Evolutionary conservation across 108 stramenopile genomes (phyloP), one percentile per base, ranked within the genome.

Genomic region (Fragilariopsis cylindrus): DNA sequence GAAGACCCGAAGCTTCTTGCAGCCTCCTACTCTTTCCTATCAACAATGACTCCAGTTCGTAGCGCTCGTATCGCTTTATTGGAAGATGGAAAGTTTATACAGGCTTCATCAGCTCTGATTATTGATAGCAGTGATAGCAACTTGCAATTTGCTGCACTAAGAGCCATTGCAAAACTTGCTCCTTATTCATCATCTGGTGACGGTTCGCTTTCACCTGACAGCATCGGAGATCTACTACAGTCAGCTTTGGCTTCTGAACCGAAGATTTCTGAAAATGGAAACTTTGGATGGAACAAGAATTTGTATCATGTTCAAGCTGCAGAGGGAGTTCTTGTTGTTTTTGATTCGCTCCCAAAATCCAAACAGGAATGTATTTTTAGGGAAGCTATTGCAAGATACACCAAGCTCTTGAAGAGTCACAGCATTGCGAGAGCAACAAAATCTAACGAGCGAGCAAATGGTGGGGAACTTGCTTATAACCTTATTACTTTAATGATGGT

Each of bases 391-490:
- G 74, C 65, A 44, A 70, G 56, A 45, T 90, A 76, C 69, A 55
- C 44, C 55, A 78, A 70, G 77, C 16, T 75, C 12, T 47, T 87
- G n/a, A 80, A 77, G 69, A 69, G 40, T 11, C 79, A 76, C 13
- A 74, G 69, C 53, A 64, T 75, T 60, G 69, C 82, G 30, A 68
- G 67, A 52, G 66, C 77, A 46, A 57, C 76, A 56, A 76, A 75
- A 13, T 11, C 46, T 41, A 57, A 63, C 21, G 67, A 77, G 12
- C 60, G 58, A 63, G 41, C 49, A 39, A 39, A 79, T 49, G 81
- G 79, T 48, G 89, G 86, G 16, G 68, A 80, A 58, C 69, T 90
- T 15, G 83, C 85, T 49, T 88, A 71, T 71, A 80, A 60, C 57
- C 69, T 89, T 13, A 76, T 82, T 4, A 77, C 76, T 15, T 68